Evolutionary conservation across 441 rosid genomes (phyloP).

Genomic region (Monsonia emarginata): DNA sequence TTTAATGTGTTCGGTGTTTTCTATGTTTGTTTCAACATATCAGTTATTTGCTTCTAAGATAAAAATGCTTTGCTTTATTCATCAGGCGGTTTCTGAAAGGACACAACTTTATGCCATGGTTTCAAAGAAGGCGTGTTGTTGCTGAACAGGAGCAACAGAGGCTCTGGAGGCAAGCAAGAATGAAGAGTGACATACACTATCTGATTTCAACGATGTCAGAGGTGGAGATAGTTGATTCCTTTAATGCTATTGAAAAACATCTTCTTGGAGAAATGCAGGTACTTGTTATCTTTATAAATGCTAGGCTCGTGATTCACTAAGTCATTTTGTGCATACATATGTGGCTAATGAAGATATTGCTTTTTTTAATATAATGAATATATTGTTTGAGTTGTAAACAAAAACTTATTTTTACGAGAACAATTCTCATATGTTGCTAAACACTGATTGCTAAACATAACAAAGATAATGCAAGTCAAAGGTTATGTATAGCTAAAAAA

Average conservation of each 20-base stretch:
- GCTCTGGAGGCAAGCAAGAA: conserved; percentile 79
- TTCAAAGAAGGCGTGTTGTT: conserved; percentile 64
- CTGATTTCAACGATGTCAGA: conserved; percentile 65
- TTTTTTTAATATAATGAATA: no score
- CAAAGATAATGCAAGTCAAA: neutral
- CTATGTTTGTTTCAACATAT: conserved; percentile 7
- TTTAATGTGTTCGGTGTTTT: neutral
- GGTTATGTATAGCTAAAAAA: neutral
- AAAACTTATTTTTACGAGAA: neutral
- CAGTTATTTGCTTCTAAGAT: conserved; percentile 10
- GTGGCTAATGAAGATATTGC: neutral
- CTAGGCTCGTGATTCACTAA: neutral
- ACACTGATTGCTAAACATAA: neutral
- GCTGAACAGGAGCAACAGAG: conserved; percentile 82
- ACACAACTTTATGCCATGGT: conserved; percentile 92
- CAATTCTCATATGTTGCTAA: neutral
- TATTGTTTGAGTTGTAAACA: neutral
- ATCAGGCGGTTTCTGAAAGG: conserved; percentile 84
- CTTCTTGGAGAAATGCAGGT: conserved; percentile 69
- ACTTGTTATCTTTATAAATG: conserved; percentile 6
- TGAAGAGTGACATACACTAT: conserved; percentile 54
- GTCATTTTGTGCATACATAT: neutral
- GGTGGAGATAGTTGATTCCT: conserved; percentile 81
- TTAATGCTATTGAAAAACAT: conserved; percentile 79
- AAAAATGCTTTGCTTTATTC: conserved; percentile 17